Base-by-base conservation (phyloP, 2,329 filamentous ascomycete species). In the Verticillium tricorpus region DNA sequence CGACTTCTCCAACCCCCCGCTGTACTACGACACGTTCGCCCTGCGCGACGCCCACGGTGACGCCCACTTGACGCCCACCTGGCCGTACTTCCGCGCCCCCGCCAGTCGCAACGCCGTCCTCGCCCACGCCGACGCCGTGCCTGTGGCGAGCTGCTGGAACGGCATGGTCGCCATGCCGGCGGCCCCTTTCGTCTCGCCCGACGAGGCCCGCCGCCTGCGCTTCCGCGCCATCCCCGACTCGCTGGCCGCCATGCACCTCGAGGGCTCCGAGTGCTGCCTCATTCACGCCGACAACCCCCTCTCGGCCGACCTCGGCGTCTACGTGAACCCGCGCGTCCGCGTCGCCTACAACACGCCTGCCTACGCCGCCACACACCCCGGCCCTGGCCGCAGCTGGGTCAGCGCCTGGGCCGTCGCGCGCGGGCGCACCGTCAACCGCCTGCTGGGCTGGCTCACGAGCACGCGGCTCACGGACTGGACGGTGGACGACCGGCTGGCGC, bases 211-310 rank as follows among this genome's bases (percentile, higher is more conserved):
- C 56, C 63, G 65, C 2, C 71, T 91, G 0, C 78, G 76, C n/a
- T 91, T 91, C 72, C 85, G 89, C 11, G 88, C 81, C 5, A 79
- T 90, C 25, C 70, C 84, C 0, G 88, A 91, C 69, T 82, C 80
- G 4, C 82, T 94, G 1, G 85, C 85, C 2, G 69, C 73, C 8
- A 69, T 77, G 31, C 89, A 91, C 69, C 78, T 93, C 31, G 91
- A 93, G 73, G 90, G 82, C n/a, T 90, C 86, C 15, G 90, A 93
- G 74, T 93, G 90, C 77, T 93, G 91, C 73, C 82, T 93, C 59
- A 86, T 92, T 60, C 89, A 92, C 70, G 85, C 85, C 2, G 89
- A 92, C 69, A 92, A 91, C 67, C 84, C 84, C 1, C 74, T 87
- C 5, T 81, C 80, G 5, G 69, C 69, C 61, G 72, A 73, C 6